Conservation (phyloP, 2,329 filamentous ascomycete species). For the Xylaria digitata region DNA sequence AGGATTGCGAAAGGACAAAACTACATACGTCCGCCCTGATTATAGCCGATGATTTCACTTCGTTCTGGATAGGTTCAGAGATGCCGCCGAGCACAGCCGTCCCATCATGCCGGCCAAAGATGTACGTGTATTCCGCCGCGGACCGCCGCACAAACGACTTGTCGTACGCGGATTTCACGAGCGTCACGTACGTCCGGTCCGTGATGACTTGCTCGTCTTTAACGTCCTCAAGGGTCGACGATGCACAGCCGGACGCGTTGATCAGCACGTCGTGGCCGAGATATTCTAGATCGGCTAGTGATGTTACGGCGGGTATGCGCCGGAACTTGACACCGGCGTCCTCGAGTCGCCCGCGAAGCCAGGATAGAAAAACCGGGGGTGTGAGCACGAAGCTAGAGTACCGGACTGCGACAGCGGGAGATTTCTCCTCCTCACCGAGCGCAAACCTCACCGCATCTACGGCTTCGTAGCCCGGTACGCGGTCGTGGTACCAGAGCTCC, state of each 20-base stretch:
- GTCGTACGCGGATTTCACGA: slow-evolving; percentile 13
- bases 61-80: slow-evolving; percentile 3
- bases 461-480: neutral
- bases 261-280: slow-evolving; percentile 15
- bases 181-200: slow-evolving; percentile 18
- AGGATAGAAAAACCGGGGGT: slow-evolving; percentile 4
- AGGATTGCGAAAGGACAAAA: too few relatives aligned
- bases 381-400: slow-evolving; percentile 6
- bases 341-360: slow-evolving; percentile 11
- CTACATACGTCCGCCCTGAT: slow-evolving; percentile 11
- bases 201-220: slow-evolving; percentile 9
- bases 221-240: slow-evolving; percentile 12
- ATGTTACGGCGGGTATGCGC: slow-evolving; percentile 8
- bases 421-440: neutral
- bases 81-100: slow-evolving; percentile 18
- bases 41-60: slow-evolving; percentile 7
- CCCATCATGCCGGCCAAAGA: slow-evolving; percentile 14
- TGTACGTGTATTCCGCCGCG: slow-evolving; percentile 20
- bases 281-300: slow-evolving; percentile 10
- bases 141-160: slow-evolving; percentile 17
- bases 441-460: neutral
- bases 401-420: slow-evolving; percentile 4
- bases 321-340: slow-evolving; percentile 11
- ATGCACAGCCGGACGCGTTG: slow-evolving; percentile 17
- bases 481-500: slow-evolving; percentile 15